phyloP scores from a whole-genome alignment of 2,329 filamentous ascomycete genomes.

The Talaromyces marneffei region DNA sequence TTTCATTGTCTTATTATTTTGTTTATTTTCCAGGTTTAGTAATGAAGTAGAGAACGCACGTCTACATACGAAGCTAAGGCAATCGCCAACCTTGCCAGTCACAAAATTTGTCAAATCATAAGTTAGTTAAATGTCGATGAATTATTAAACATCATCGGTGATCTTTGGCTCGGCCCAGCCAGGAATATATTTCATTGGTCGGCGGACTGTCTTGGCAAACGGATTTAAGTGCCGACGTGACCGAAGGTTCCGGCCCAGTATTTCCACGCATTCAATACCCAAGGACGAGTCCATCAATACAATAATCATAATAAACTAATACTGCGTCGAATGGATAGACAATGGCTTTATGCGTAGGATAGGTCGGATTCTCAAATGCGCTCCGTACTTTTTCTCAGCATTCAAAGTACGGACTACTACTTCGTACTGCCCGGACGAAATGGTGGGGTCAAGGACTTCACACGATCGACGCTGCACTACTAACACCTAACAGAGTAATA shows the following conservation, averaged over 20 bases:
- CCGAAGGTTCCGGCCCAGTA: background rate
- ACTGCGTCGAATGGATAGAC: background rate
- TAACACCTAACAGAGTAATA: background rate
- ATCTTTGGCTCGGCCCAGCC: background rate
- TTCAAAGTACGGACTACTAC: background rate
- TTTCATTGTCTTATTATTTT: too few relatives aligned
- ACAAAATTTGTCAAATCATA: background rate
- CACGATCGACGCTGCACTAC: slow-evolving; percentile 3
- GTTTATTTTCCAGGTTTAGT: too few relatives aligned
- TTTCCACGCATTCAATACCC: background rate
- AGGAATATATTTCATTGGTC: background rate
- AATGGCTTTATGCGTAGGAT: background rate
- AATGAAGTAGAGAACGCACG: too few relatives aligned
- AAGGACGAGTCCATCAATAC: background rate
- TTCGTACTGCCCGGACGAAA: background rate
- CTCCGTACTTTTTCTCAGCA: too few relatives aligned
- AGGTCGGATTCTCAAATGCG: background rate
- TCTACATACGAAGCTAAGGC: too few relatives aligned
- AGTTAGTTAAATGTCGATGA: background rate
- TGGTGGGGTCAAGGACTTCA: background rate
- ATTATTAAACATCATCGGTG: background rate
- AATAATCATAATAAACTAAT: too few relatives aligned
- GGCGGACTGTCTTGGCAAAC: background rate
- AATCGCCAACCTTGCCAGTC: background rate
- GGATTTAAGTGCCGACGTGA: background rate